Conservation (phyloP, 768 basidiomycete species). For the Cyclocybe cylindracea region DNA sequence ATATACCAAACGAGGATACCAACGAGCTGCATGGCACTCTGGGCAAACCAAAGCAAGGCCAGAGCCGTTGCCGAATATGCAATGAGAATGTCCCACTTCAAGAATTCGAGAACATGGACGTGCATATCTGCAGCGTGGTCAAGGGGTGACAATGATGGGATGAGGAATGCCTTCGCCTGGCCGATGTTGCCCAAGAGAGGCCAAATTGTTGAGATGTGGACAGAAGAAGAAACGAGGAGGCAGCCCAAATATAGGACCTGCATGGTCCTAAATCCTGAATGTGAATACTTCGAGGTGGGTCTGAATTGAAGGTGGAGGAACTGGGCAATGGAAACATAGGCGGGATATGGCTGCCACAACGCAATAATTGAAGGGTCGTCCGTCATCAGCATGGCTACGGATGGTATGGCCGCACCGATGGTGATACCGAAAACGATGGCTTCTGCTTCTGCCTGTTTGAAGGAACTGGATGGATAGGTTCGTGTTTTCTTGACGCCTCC, state of each 20-base stretch:
- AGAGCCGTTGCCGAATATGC: conserved; percentile 40
- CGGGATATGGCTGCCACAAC: conserved; percentile 56
- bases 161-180: conserved; percentile 30
- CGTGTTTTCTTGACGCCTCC: conserved; percentile 28
- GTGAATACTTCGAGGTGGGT: conserved; percentile 27
- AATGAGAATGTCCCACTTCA: conserved; percentile 54
- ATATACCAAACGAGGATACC: conserved; percentile 43
- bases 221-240: conserved; percentile 43
- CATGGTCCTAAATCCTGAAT: conserved; percentile 38
- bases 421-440: conserved; percentile 51
- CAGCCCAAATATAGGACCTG: conserved; percentile 36
- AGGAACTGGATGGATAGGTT: conserved; percentile 13
- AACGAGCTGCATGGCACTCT: conserved; percentile 28
- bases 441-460: conserved; percentile 47
- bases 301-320: conserved; percentile 40
- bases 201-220: conserved; percentile 42
- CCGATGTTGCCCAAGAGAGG: conserved; percentile 31
- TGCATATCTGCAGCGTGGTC: conserved; percentile 22
- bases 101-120: conserved; percentile 37
- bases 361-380: conserved; percentile 45
- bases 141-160: conserved; percentile 35
- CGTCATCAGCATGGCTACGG: conserved; percentile 43
- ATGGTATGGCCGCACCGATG: conserved; percentile 47
- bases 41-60: conserved; percentile 51
- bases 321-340: conserved; percentile 44